Evolutionary conservation across 2,329 filamentous ascomycete genomes (phyloP), one percentile per base, ranked within the genome.

Genomic region (Metarhizium sp.): DNA sequence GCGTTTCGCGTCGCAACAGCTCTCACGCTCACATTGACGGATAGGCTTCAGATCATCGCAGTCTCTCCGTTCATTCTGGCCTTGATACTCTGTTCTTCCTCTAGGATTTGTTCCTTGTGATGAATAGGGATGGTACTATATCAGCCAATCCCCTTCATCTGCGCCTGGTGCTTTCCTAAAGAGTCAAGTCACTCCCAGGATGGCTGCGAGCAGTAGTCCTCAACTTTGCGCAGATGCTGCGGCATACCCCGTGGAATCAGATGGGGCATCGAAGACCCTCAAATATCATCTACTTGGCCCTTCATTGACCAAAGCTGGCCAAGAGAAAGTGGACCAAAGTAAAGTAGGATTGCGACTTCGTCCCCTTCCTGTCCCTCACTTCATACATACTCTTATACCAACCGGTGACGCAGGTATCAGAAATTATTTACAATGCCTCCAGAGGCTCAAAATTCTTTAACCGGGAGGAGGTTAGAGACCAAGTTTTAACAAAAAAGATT

Each of bases 391-490:
- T 48, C 20, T 13, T 20, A 8, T 48, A 48, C 45, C 25, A 48
- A 48, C 55, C 57, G 30, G 13, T 47, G 18, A 29, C 13, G 18
- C 51, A 87, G 84, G 91, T 99, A 51, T 95, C 92, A 2, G 92
- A 97, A 63, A 86, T 97, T 62, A 99, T 99, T 58, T 97, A 96
- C 73, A 90, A 95, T 69, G 91, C 92, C 11, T 96, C 91, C 16
- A 96, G 95, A 68, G 94, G 94, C 50, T 95, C 90, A 61, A 96
- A 96, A 69, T 99, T 87, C 74, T 99, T 97, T 78, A 89, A 87
- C 62, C 90, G 92, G 57, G 94, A 99, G 70, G 87, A 96, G 67
- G 79, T 75, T 55, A 87, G 86, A 63, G 92, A 97, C 74, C 86
- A 87, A 64, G 78, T 82, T 48, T 80, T 97, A 20, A 96, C 92